Evolutionary conservation across 2,329 filamentous ascomycete genomes (phyloP), one percentile per base, ranked within the genome.

Genomic region (Arthroderma sp.): DNA sequence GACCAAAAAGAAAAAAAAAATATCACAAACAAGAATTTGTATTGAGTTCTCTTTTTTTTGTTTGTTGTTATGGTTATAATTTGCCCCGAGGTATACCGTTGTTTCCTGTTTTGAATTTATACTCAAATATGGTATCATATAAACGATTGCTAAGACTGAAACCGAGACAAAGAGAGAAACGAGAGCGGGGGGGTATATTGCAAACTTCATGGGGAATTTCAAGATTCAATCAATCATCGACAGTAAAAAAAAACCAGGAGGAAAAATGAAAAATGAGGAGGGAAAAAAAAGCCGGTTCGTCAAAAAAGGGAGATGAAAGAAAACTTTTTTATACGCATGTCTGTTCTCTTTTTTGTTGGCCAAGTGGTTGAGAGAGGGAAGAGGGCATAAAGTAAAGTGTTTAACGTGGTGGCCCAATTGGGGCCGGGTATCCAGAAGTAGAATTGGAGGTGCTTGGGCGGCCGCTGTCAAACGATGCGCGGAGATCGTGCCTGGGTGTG

Each of bases 361-460:
- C 15, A 22, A 22, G 15, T 22, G 15, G 15, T 22, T 22, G 15
- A 22, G 15, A 22, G 39, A 46, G 39, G 34, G 29, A 42, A 38
- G 36, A 36, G 40, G 43, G n/a, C 42, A 39, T 43, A 40, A 45
- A 41, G 42, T 45, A 34, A 32, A 32, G 62, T 70, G 69, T 78
- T 80, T 82, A 89, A 83, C 85, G 85, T 74, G 83, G 86, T 77
- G 84, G 82, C 74, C 84, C 85, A 75, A 87, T 82, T 55, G 83
- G 84, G 73, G 80, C 85, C 75, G 86, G 84, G 84, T 91, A 91
- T 86, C 85, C 85, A 79, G 85, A 89, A 83, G 83, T 84, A 75
- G 86, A 94, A 81, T 94, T 84, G 72, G 86, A 91, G 72, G 86
- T 94, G 61, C 84, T 89, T 64, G 86, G 86, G 62, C 86, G 84